These are phyloP conservation scores for Ophiostoma ulmi DNA, from an alignment of 2,329 filamentous ascomycete genomes.

Conservation along the genomic window DNA sequence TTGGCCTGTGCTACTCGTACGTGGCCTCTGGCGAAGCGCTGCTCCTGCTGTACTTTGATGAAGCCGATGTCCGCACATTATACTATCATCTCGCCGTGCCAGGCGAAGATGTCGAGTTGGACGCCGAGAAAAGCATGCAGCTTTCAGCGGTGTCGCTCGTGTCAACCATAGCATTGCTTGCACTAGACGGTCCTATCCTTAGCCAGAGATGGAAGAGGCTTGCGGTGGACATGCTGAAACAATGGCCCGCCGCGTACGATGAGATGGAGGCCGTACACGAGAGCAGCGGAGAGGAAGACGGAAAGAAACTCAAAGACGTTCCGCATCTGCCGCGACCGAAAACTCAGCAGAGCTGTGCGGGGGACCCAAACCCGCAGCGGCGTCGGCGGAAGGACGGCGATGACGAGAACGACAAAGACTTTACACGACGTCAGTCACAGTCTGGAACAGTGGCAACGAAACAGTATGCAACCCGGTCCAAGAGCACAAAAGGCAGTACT, in stretches of 20 bases:
- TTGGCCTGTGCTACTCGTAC: background rate
- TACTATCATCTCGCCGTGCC: background rate
- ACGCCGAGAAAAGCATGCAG: background rate
- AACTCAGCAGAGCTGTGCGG: too few relatives aligned
- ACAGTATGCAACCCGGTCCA: background rate
- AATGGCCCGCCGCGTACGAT: background rate
- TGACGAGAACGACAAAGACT: background rate
- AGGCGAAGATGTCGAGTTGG: background rate
- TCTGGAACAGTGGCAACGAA: background rate
- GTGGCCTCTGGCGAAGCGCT: background rate
- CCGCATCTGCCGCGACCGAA: background rate
- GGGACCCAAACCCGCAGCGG: too few relatives aligned
- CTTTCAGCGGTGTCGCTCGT: background rate
- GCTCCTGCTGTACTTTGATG: background rate
- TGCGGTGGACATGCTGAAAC: background rate
- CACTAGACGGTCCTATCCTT: background rate
- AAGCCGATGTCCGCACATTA: background rate
- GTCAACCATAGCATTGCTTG: background rate
- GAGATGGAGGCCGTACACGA: background rate
- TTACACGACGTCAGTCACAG: too few relatives aligned
- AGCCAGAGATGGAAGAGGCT: conserved; percentile 17
- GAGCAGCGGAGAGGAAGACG: background rate
- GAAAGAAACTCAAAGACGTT: background rate
- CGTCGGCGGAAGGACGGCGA: conserved; percentile 1
- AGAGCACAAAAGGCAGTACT: background rate